Evolutionary conservation across 352 stramenopile genomes (phyloP), one percentile per base, ranked within the genome.

Genomic region (Phytophthora crassamura): DNA sequence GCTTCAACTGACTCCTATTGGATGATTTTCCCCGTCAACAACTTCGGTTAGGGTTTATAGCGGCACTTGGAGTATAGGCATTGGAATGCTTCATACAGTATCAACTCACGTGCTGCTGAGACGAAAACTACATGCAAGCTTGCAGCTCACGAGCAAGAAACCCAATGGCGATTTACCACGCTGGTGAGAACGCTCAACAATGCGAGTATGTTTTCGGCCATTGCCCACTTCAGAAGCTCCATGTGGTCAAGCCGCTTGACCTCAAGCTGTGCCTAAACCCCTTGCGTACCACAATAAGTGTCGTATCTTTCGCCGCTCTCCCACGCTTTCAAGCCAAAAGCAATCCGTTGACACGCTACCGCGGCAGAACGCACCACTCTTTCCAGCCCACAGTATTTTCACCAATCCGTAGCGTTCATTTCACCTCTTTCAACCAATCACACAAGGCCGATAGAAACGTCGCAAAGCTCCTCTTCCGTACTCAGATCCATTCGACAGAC

Each of bases 381-480:
- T 38, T 42, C 4, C 11, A 2, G 42, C 10, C 59, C 48, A 34
- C 7, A 46, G 0, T 0, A 12, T 43, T 28, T 67, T 15, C 4
- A 18, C 66, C 53, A 74, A 74, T 62, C 40, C 42, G 7, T 16
- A 35, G 9, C 4, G 14, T 35, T 15, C 16, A 20, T 7, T 4
- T 11, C 25, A 30, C 12, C 7, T 9, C 11, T 39, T 71, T 69
- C 30, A 34, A 15, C 61, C 54, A 69, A 65, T 69, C 38, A 16
- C 1, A 4, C 18, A 0, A 0, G 12, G 9, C 7, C 0, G 4
- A 15, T 22, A 67, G 49, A 72, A 67, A 61, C 50, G 46, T 68
- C 50, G 51, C 58, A 52, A 18, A 32, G 12, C 35, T 67, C 68
- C 68, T 76, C 36, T 76, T 73, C 68, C 68, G 32, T 55, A 61